Evolutionary conservation across 164 flowering plant genomes (phyloP).

Genomic region (Paratinospora sagittata): DNA sequence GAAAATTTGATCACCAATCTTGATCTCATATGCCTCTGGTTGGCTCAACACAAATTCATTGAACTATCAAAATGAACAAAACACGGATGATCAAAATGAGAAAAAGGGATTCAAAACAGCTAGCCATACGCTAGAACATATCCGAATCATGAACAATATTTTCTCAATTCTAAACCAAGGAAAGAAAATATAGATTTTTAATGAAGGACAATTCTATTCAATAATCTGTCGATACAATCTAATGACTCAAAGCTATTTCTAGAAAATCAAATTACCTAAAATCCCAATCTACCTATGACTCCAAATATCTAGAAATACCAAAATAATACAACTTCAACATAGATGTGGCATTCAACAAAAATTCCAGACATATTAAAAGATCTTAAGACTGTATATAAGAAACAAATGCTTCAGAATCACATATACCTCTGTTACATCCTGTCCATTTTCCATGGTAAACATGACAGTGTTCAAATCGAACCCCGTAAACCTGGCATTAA

Average conservation of each 20-base stretch:
- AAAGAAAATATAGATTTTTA: too few relatives aligned
- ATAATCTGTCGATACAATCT: too few relatives aligned
- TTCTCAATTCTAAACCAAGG: not conserved
- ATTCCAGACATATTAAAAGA: not conserved
- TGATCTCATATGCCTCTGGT: slow-evolving; percentile 90
- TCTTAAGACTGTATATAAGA: too few relatives aligned
- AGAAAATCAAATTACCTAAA: too few relatives aligned
- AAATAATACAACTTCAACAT: not conserved
- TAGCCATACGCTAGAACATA: not conserved
- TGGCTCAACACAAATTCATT: slow-evolving; percentile 71
- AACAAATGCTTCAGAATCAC: too few relatives aligned
- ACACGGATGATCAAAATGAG: too few relatives aligned
- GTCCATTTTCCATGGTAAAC: slow-evolving; percentile 72
- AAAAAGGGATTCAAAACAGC: not conserved
- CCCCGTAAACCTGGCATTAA: slow-evolving; percentile 57
- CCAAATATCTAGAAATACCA: too few relatives aligned
- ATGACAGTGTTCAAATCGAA: slow-evolving; percentile 73
- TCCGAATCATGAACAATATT: not conserved
- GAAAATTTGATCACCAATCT: slow-evolving; percentile 71
- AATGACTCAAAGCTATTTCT: too few relatives aligned
- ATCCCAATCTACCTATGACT: too few relatives aligned
- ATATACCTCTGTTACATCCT: slow-evolving; percentile 40
- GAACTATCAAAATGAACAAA: slow-evolving; percentile 57
- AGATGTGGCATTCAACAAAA: not conserved
- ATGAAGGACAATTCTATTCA: too few relatives aligned